Percentiles rank a stretch among this genome's conserved stretches.
Conservation (phyloP, 1,284 basidiomycete genomes). For the Leccinum fuscescens region DNA sequence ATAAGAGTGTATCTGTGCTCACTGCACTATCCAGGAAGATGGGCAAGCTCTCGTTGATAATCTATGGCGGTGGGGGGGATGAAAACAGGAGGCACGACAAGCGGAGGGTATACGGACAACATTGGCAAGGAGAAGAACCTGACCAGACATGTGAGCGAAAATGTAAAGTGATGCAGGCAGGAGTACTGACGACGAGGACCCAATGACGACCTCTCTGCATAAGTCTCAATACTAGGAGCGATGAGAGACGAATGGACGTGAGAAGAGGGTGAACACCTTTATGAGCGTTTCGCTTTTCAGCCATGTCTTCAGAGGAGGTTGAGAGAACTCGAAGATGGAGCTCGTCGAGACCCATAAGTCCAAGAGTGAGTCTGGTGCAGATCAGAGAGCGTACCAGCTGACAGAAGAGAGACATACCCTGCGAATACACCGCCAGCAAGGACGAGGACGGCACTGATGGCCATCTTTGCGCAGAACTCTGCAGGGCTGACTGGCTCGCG, state of each 20-base stretch:
- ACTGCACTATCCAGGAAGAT: slow-evolving; percentile 92
- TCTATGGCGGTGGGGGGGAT: slow-evolving; percentile 51
- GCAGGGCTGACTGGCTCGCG: slow-evolving; percentile 40
- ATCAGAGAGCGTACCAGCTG: background rate
- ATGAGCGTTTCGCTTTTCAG: slow-evolving; percentile 67
- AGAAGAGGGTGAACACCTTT: slow-evolving; percentile 48
- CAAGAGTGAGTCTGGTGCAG: slow-evolving; percentile 68
- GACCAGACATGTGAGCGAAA: slow-evolving; percentile 1
- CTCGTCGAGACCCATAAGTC: slow-evolving; percentile 93
- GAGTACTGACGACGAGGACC: slow-evolving; percentile 79
- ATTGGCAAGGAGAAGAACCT: slow-evolving; percentile 82
- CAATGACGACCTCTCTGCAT: slow-evolving; percentile 86
- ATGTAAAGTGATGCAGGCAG: background rate
- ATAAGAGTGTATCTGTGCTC: slow-evolving; percentile 25
- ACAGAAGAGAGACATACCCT: slow-evolving; percentile 47
- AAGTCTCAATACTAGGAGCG: slow-evolving; percentile 62
- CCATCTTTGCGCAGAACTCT: slow-evolving; percentile 69
- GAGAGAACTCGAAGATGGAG: slow-evolving; percentile 87
- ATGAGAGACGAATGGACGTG: background rate
- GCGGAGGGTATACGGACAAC: slow-evolving; percentile 56
- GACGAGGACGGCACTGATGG: slow-evolving; percentile 66
- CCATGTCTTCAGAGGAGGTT: slow-evolving; percentile 71
- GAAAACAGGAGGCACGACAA: background rate
- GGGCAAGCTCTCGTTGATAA: slow-evolving; percentile 90
- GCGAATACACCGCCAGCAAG: slow-evolving; percentile 83